Base-by-base conservation (phyloP, 371 early-diverging fungal genomes). In the Rhizomucor pusillus region DNA sequence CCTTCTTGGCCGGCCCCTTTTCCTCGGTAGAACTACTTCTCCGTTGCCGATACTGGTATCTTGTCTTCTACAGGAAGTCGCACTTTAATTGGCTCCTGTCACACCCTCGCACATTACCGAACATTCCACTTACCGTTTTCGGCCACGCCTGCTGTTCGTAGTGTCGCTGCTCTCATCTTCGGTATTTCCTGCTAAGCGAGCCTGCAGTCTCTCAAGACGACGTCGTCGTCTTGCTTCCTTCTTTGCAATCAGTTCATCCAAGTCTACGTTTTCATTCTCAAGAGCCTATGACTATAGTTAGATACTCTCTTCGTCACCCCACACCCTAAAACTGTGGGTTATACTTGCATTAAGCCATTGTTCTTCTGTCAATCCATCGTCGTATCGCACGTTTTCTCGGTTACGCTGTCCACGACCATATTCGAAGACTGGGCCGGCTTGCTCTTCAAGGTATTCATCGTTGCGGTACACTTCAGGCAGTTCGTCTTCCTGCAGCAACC, bases 281-380 rank as follows among this genome's bases (percentile, higher is more conserved):
- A 60, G 47, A 2, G 61, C 61, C 61, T 60, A 34, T 54, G 11
- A 5, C 14, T 29, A 29, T 29, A 3, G 29, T 29, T 29, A 29
- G 29, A 7, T 5, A 29, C 29, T 5, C 7, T 7, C 29, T 3
- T 7, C 7, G 3, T 29, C 29, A 29, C 29, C 3, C n/a, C 7
- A 29, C 29, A 29, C 3, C 29, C 29, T 7, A 29, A 29, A 29
- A 7, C 29, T 5, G 7, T 3, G 19, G 5, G 24, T 13, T 19
- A 36, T 22, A 48, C 56, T 69, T 44, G 89, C 91, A 43, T 81
- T 79, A 16, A 93, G 60, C 86, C 87, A 98, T 71, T 98, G 94
- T 54, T 94, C 94, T 54, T 98, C 98, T 0, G 93, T 93, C 64
- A 97, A 69, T 0, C 90, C 93, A 60, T 98, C 97, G 62, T 91